phyloP scores from a whole-genome alignment of 2,329 filamentous ascomycete species.

The Ceratocystis lukuohia region DNA sequence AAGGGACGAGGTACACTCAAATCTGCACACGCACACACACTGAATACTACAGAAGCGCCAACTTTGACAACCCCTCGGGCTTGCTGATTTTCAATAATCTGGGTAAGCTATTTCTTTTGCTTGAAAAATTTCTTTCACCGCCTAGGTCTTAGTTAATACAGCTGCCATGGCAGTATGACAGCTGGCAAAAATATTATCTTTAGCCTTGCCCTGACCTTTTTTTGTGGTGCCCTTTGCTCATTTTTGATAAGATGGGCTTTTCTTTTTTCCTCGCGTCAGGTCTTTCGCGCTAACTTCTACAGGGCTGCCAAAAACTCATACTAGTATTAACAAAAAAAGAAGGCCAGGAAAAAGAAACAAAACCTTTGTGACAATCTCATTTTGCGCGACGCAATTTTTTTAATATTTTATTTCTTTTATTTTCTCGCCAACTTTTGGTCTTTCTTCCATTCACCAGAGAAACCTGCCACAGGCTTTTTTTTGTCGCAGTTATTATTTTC shows the following conservation, averaged over 20 bases:
- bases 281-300: not conserved
- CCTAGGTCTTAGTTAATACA: not conserved
- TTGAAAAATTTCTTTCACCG: conserved; percentile 1
- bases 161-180: not conserved
- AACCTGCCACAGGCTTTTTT: not conserved
- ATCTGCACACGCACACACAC: no score
- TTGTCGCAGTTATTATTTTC: not conserved
- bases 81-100: no score
- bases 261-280: conserved; percentile 1
- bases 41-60: no score
- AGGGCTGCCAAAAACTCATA: not conserved
- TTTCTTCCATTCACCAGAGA: not conserved
- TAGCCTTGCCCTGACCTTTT: not conserved
- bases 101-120: not conserved
- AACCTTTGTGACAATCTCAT: conserved; percentile 1
- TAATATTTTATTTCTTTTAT: not conserved
- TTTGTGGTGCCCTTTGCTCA: not conserved
- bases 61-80: no score
- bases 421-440: not conserved
- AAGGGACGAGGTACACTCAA: no score
- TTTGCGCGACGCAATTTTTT: conserved; percentile 5
- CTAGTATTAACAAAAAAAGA: no score
- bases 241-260: not conserved
- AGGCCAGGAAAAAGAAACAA: not conserved
- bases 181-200: not conserved